phyloP scores from a whole-genome alignment of 305 asterid species.

The Fraxinus latifolia region DNA sequence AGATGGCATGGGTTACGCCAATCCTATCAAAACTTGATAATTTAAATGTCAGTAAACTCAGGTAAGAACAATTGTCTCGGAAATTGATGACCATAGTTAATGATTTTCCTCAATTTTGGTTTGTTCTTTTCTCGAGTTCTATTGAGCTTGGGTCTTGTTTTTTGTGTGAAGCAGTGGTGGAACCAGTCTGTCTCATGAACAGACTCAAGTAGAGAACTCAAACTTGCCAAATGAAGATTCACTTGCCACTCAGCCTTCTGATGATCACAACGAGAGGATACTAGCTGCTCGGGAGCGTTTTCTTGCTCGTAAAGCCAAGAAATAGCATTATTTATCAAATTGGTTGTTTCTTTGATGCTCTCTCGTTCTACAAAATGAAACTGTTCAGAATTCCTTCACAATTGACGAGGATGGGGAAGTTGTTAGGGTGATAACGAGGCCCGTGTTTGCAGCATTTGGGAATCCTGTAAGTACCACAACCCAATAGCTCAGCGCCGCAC shows the following conservation, averaged over 20 bases:
- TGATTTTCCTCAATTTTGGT: not conserved
- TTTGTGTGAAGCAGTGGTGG: slow-evolving; percentile 49
- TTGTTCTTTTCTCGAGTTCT: not conserved
- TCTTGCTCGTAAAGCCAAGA: slow-evolving; percentile 53
- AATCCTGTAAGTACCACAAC: not conserved
- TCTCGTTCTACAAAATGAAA: not conserved
- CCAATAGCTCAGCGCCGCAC: not conserved
- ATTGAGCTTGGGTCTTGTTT: slow-evolving; percentile 8
- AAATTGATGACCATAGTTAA: not conserved
- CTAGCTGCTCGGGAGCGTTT: slow-evolving; percentile 77
- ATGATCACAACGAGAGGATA: slow-evolving; percentile 48
- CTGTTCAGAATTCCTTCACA: not conserved
- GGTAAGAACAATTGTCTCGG: slow-evolving; percentile 38
- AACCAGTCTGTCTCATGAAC: slow-evolving; percentile 27
- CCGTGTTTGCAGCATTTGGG: not conserved
- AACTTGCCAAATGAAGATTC: slow-evolving; percentile 31
- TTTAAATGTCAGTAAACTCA: slow-evolving; percentile 58
- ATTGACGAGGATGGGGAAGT: not conserved
- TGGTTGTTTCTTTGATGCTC: not conserved
- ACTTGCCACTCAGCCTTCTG: slow-evolving; percentile 28
- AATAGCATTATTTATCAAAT: not conserved
- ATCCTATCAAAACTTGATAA: slow-evolving; percentile 63
- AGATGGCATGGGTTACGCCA: slow-evolving; percentile 80
- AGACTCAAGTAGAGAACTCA: slow-evolving; percentile 29
- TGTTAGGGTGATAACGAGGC: not conserved